Evolutionary conservation across 768 basidiomycete species (phyloP).

Genomic region (Omphalotus guepiniiformis): DNA sequence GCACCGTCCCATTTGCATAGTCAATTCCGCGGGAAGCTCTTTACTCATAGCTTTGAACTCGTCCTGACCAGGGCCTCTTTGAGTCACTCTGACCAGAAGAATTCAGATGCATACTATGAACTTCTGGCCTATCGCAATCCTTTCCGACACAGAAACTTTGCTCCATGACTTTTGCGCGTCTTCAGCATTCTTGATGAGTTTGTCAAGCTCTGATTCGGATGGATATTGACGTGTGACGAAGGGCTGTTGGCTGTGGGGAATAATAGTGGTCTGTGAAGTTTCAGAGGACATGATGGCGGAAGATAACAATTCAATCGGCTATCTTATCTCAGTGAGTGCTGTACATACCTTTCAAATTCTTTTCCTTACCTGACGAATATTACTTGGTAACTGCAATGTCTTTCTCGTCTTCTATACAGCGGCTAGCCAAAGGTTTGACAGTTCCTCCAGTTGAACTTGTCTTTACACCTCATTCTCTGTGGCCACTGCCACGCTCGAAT

Average conservation of each 20-base stretch:
- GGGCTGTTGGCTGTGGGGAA: conserved; percentile 73
- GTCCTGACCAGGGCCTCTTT: conserved; percentile 35
- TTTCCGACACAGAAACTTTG: conserved; percentile 64
- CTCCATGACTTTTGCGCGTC: conserved; percentile 76
- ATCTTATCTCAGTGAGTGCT: no score
- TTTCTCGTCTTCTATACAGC: conserved; percentile 19
- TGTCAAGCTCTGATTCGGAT: conserved; percentile 53
- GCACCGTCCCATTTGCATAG: conserved; percentile 89
- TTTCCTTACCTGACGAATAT: neutral
- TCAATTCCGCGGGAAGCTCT: conserved; percentile 70
- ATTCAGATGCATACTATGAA: conserved; percentile 28
- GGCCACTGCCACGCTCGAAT: conserved; percentile 51
- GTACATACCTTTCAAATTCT: neutral
- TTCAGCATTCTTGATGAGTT: conserved; percentile 49
- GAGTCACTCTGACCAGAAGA: no score
- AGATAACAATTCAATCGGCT: no score
- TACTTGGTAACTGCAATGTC: neutral
- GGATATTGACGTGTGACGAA: conserved; percentile 67
- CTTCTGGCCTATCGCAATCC: conserved; percentile 58
- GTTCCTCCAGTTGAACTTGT: conserved; percentile 53
- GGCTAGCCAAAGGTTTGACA: conserved; percentile 41
- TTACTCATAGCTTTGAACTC: conserved; percentile 49
- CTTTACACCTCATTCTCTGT: conserved; percentile 53
- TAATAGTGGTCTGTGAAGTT: conserved; percentile 73
- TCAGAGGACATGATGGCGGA: neutral